phyloP scores from a whole-genome alignment of 2,329 filamentous ascomycete genomes.

The Annulohypoxylon truncatum region DNA sequence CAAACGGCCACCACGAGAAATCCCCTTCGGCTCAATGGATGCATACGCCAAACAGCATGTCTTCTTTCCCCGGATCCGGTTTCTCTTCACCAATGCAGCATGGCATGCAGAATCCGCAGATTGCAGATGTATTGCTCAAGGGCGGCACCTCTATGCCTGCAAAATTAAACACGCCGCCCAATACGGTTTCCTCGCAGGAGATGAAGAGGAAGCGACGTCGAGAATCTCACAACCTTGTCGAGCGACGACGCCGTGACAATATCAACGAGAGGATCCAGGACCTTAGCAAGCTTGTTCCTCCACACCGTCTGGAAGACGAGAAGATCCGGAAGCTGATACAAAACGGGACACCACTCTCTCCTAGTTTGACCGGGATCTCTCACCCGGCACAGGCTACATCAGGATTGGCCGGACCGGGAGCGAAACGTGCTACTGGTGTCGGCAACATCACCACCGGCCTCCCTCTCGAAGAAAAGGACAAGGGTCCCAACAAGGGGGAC shows the following conservation, averaged over 20 bases:
- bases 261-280: conserved; percentile 99
- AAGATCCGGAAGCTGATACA: conserved; percentile 95
- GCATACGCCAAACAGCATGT: conserved; percentile 83
- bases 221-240: conserved; percentile 96
- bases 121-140: conserved; percentile 89
- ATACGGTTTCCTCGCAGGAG: conserved; percentile 81
- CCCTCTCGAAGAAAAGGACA: conserved; percentile 96
- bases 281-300: conserved; percentile 89
- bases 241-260: conserved; percentile 93
- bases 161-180: conserved; percentile 71
- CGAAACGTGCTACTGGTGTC: conserved; percentile 79
- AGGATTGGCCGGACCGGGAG: conserved; percentile 84
- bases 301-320: conserved; percentile 94
- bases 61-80: conserved; percentile 88
- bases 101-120: conserved; percentile 77
- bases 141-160: conserved; percentile 89
- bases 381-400: conserved; percentile 84
- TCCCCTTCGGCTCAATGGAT: conserved; percentile 91
- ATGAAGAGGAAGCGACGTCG: conserved; percentile 91
- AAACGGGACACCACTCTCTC: conserved; percentile 90
- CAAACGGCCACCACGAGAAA: conserved; percentile 77
- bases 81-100: conserved; percentile 84
- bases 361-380: conserved; percentile 77
- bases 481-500: conserved; percentile 98
- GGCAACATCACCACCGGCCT: conserved; percentile 93